Evolutionary conservation across 345 rosid genomes (phyloP), one percentile per base, ranked within the genome.

Genomic region (Pelargonium nanum): DNA sequence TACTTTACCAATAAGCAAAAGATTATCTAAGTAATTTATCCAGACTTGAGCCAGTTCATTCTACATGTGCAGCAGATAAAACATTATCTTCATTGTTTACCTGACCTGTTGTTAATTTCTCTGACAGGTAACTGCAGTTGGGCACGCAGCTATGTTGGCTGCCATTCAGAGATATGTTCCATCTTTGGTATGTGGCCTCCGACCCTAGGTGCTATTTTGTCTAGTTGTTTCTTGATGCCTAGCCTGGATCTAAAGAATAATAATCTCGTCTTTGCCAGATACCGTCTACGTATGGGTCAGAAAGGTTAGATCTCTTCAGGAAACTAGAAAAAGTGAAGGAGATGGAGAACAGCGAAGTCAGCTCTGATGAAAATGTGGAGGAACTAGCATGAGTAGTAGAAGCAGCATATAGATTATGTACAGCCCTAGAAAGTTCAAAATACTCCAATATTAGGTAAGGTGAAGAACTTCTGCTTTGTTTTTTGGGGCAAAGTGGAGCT

Each of bases 101-200:
- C 50, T 8, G 55, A 19, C n/a, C 25, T 22, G 44, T 44, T 48
- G 19, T 40, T 3, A 12, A 9, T 15, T 12, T 64, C 40, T 53
- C 62, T 56, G 34, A 45, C 79, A 93, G 99, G 96, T 89, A 26
- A 93, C 99, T 71, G 96, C 99, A 55, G 88, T 93, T 67, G 99
- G 99, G 58, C 97, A 85, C 57, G 97, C 99, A 15, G 97, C 99
- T 30, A 89, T 93, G 74, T 69, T 93, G 79, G 97, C 99, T 62
- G 96, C 93, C 24, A 93, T 89, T 62, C 99, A 89, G 76, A 82
- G 90, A 85, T 85, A 93, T 67, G 86, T 81, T 0, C 96, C 99
- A 17, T 71, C 87, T 67, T 72, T 89, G 96, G 96, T 93, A 56
- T 57, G 65, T 69, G 55, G 55, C 59, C 19, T 71, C 74, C 21